These are phyloP conservation scores for Candida stauntonica DNA, from an alignment of 805 yeast genomes.

Conservation along the genomic window DNA sequence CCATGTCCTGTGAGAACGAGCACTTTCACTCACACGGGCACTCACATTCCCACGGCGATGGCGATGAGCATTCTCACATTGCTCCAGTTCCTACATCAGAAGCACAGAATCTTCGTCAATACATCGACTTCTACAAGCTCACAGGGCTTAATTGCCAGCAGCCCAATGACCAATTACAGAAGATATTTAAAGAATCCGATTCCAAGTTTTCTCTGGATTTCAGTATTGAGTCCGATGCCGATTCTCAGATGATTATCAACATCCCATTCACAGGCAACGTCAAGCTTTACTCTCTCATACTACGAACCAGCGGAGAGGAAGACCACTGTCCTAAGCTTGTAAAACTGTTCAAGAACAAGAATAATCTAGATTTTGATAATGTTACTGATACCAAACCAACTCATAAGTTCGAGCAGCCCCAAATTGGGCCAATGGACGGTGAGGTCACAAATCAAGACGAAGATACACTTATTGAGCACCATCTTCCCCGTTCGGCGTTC, in stretches of 20 bases:
- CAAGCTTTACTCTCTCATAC: constrained; percentile 65
- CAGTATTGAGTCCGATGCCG: constrained; percentile 65
- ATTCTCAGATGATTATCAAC: constrained; percentile 69
- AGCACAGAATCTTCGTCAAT: constrained; percentile 60
- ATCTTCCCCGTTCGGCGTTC: constrained; percentile 68
- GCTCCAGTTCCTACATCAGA: constrained; percentile 70
- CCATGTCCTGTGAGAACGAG: constrained; percentile 34
- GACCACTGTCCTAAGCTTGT: constrained; percentile 65
- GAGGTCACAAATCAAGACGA: constrained; percentile 33
- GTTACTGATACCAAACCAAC: constrained; percentile 46
- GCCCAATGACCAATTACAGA: constrained; percentile 41
- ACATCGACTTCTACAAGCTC: constrained; percentile 57
- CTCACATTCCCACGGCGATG: constrained; percentile 17
- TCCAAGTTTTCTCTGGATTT: constrained; percentile 45
- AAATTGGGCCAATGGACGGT: constrained; percentile 52
- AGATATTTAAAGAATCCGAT: constrained; percentile 45
- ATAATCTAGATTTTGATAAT: constrained; percentile 67
- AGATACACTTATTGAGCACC: constrained; percentile 71
- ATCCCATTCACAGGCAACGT: constrained; percentile 79
- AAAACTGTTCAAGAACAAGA: constrained; percentile 68
- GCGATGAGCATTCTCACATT: constrained; percentile 26
- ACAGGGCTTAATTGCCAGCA: constrained; percentile 60
- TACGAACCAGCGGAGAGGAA: constrained; percentile 57
- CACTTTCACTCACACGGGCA: constrained; percentile 23
- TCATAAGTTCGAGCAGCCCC: constrained; percentile 59